phyloP scores from a whole-genome alignment of 2,329 filamentous ascomycete species.

The Colletotrichum lupini region DNA sequence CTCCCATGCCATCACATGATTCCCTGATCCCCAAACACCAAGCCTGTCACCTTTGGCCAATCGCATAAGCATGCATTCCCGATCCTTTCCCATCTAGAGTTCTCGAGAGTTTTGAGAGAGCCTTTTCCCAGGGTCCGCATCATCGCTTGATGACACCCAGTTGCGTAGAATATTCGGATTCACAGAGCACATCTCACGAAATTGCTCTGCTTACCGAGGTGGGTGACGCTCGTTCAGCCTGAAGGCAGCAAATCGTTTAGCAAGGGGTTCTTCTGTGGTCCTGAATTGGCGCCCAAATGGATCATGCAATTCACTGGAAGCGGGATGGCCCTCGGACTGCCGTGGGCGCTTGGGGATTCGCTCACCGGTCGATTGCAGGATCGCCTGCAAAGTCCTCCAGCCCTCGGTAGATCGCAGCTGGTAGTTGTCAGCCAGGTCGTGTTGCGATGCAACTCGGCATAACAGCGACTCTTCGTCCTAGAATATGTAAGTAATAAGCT shows the following conservation, averaged over 20 bases:
- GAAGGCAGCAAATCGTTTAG: constrained; percentile 75
- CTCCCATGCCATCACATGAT: constrained; percentile 20
- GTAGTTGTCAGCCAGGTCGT: constrained; percentile 83
- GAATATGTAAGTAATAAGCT: background rate
- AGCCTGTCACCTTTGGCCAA: background rate
- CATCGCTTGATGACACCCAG: background rate
- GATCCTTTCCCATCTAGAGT: background rate
- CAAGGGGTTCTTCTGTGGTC: constrained; percentile 64
- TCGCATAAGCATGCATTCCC: constrained; percentile 2
- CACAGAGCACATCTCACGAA: constrained; percentile 5
- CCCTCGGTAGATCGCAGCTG: constrained; percentile 88
- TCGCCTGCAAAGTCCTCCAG: constrained; percentile 93
- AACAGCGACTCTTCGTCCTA: constrained; percentile 92
- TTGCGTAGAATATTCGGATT: background rate
- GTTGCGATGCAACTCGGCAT: constrained; percentile 83
- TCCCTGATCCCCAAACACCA: constrained; percentile 8
- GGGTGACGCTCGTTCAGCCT: constrained; percentile 63
- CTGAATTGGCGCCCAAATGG: constrained; percentile 43
- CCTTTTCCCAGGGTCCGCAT: background rate
- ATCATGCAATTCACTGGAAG: constrained; percentile 38
- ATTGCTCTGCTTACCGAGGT: constrained; percentile 20
- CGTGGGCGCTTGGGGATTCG: constrained; percentile 81
- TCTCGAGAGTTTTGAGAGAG: background rate
- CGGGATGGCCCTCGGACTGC: constrained; percentile 50
- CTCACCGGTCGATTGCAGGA: constrained; percentile 98